phyloP scores from a whole-genome alignment of 345 rosid genomes.

The Citrus sinensis region DVS_A1.0 CM039163.1:50943501-50944000 shows the following conservation, averaged over 20 bases:
- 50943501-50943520: conserved; percentile 92
- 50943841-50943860: conserved; percentile 94
- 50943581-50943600: conserved; percentile 7
- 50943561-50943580: conserved; percentile 99
- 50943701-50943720: background rate
- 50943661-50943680: background rate
- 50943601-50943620: background rate
- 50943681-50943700: background rate
- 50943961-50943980: conserved; percentile 93
- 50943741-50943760: conserved; percentile 69
- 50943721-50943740: background rate
- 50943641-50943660: background rate
- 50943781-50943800: conserved; percentile 98
- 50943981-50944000: conserved; percentile 99
- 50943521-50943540: conserved; percentile 76
- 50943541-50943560: conserved; percentile 98
- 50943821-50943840: conserved; percentile 97
- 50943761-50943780: conserved; percentile 97
- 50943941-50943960: conserved; percentile 98
- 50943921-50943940: conserved; percentile 99
- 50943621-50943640: background rate
- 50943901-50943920: conserved; percentile 97
- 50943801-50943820: conserved; percentile 95
- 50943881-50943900: conserved; percentile 96
- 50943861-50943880: conserved; percentile 99